Evolutionary conservation across 306 rosid species (phyloP).

Genomic region (Luffa acutangula): DNA sequence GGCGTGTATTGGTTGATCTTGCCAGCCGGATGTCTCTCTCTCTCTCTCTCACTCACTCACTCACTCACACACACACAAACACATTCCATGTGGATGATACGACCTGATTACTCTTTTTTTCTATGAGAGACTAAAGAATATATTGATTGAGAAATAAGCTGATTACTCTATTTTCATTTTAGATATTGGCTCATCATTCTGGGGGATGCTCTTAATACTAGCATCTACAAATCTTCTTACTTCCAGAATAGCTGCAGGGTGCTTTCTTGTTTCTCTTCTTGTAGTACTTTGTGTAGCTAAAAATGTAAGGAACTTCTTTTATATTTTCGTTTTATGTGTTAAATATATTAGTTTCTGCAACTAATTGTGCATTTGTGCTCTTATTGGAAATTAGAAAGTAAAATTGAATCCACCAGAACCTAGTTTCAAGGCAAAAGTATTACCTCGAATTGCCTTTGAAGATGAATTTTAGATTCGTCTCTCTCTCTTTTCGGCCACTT

Average conservation of each 20-base stretch:
- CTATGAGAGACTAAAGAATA: too few species aligned
- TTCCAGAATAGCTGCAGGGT: slow-evolving; percentile 88
- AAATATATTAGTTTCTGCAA: slow-evolving; percentile 10
- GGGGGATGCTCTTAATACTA: slow-evolving; percentile 92
- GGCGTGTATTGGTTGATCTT: slow-evolving; percentile 79
- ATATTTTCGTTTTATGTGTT: neutral
- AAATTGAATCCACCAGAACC: neutral
- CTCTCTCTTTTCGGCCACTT: neutral
- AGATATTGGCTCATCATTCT: slow-evolving; percentile 97
- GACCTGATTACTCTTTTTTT: neutral
- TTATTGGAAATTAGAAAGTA: neutral
- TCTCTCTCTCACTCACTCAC: neutral
- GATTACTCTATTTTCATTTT: neutral
- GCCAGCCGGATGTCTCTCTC: slow-evolving; percentile 82
- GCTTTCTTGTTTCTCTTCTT: slow-evolving; percentile 62
- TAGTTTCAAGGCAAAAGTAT: neutral
- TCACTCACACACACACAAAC: neutral
- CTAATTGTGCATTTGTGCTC: neutral
- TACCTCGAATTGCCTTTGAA: neutral
- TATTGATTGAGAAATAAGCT: neutral
- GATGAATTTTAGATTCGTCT: neutral
- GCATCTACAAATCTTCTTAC: slow-evolving; percentile 72
- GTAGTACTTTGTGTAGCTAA: slow-evolving; percentile 78
- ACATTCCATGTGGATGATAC: neutral
- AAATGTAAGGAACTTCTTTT: slow-evolving; percentile 47